These are phyloP conservation scores for Akebia trifoliata DNA, from an alignment of 164 flowering plant genomes.

Conservation along the genomic window DNA sequence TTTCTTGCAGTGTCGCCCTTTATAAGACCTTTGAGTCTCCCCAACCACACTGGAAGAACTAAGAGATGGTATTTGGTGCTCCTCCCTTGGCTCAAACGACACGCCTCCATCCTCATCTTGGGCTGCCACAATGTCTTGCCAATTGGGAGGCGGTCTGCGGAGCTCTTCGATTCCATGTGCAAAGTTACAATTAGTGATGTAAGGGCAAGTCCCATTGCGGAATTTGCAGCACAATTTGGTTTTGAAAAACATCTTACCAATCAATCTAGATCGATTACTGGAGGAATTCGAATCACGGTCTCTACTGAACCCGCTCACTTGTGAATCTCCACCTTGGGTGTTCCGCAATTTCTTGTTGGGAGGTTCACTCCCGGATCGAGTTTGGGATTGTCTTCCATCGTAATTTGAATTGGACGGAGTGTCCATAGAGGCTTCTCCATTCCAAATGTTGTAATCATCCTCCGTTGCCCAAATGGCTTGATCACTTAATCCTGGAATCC, in stretches of 20 bases:
- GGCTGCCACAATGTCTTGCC: constrained; percentile 95
- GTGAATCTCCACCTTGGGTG: constrained; percentile 41
- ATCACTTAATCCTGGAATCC: constrained; percentile 41
- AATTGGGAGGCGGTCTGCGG: constrained; percentile 88
- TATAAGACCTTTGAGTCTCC: constrained; percentile 76
- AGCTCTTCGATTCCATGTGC: constrained; percentile 94
- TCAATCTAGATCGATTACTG: constrained; percentile 56
- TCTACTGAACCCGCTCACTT: constrained; percentile 20
- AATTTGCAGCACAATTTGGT: constrained; percentile 96
- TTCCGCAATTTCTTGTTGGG: constrained; percentile 62
- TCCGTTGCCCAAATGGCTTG: constrained; percentile 93
- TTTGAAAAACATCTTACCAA: constrained; percentile 95
- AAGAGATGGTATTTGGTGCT: constrained; percentile 77
- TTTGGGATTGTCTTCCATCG: constrained; percentile 41
- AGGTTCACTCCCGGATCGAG: constrained; percentile 54
- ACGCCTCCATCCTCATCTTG: constrained; percentile 59
- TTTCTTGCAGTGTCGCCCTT: constrained; percentile 95
- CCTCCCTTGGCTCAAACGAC: constrained; percentile 66
- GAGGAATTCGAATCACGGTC: constrained; percentile 16
- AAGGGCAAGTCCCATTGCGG: constrained; percentile 88
- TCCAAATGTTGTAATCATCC: constrained; percentile 81
- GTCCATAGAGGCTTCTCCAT: constrained; percentile 36
- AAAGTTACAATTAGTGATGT: constrained; percentile 89
- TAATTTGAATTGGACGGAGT: constrained; percentile 36
- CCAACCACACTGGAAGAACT: constrained; percentile 37